These are phyloP conservation scores for Xylaria sp. DNA, from an alignment of 2,329 filamentous ascomycete species.

Conservation along the genomic window DNA sequence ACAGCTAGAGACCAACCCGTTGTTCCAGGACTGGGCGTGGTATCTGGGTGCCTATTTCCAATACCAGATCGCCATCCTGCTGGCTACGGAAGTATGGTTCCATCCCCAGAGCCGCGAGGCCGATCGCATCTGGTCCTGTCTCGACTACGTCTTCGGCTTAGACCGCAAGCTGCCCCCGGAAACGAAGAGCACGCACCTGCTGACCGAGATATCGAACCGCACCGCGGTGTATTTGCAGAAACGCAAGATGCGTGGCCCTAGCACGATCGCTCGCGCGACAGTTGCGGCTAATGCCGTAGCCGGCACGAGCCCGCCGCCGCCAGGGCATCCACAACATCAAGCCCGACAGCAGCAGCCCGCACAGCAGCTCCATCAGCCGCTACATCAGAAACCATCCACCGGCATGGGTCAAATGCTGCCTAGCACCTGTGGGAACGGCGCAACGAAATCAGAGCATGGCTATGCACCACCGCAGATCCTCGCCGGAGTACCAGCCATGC, in stretches of 20 bases:
- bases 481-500: slow-evolving; percentile 5
- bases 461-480: slow-evolving; percentile 12
- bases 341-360: slow-evolving; percentile 23
- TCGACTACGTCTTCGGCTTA: slow-evolving; percentile 77
- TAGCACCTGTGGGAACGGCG: neutral
- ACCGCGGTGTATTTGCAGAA: slow-evolving; percentile 68
- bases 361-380: slow-evolving; percentile 22
- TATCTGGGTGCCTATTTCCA: slow-evolving; percentile 77
- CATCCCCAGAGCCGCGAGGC: slow-evolving; percentile 66
- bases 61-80: slow-evolving; percentile 74
- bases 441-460: slow-evolving; percentile 23
- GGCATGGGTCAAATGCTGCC: slow-evolving; percentile 11
- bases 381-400: slow-evolving; percentile 7
- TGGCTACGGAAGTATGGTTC: slow-evolving; percentile 74
- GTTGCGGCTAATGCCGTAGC: slow-evolving; percentile 51
- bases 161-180: slow-evolving; percentile 61
- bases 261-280: slow-evolving; percentile 53
- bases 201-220: slow-evolving; percentile 70
- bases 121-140: slow-evolving; percentile 73
- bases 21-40: slow-evolving; percentile 72
- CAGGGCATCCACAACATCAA: slow-evolving; percentile 25
- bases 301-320: slow-evolving; percentile 38
- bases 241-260: slow-evolving; percentile 64
- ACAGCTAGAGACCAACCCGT: slow-evolving; percentile 56
- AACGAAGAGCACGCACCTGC: slow-evolving; percentile 68